Conservation (phyloP, 2,329 filamentous ascomycete species). For the Aspergillus japonicus region DNA sequence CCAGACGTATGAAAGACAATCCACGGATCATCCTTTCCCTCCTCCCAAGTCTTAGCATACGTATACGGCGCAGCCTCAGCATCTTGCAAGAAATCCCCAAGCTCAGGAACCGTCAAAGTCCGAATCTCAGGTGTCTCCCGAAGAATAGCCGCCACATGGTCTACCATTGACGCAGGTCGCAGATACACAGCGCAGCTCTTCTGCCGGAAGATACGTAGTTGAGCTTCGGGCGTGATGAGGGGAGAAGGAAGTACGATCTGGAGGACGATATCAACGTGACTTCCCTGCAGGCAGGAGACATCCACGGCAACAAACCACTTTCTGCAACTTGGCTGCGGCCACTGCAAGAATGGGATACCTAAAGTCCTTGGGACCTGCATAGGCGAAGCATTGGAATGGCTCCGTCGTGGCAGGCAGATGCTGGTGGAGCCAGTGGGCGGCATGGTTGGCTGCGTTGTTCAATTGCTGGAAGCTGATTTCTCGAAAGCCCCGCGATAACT, state of each 20-base stretch:
- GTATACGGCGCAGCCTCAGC: constrained; percentile 12
- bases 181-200: constrained; percentile 22
- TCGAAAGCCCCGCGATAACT: constrained; percentile 22
- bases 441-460: constrained; percentile 39
- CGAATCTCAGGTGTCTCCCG: constrained; percentile 14
- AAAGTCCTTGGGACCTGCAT: constrained; percentile 45
- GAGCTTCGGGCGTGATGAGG: constrained; percentile 18
- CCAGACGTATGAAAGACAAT: constrained; percentile 30
- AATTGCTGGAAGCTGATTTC: constrained; percentile 28
- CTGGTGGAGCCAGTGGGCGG: constrained; percentile 38
- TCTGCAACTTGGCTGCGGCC: constrained; percentile 40
- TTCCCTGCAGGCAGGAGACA: background rate
- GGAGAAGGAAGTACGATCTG: constrained; percentile 26
- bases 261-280: background rate
- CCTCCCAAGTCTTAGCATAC: constrained; percentile 27
- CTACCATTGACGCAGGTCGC: constrained; percentile 15
- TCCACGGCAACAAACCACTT: constrained; percentile 21
- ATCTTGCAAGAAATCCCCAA: constrained; percentile 19
- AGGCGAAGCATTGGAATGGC: constrained; percentile 36
- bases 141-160: constrained; percentile 8
- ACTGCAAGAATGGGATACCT: constrained; percentile 41
- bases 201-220: constrained; percentile 18
- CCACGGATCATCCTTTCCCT: constrained; percentile 29
- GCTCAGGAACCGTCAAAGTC: constrained; percentile 16
- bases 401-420: constrained; percentile 24